phyloP scores from a whole-genome alignment of 1,139 yeast genomes.

The Yamadazyma sp. region DNA sequence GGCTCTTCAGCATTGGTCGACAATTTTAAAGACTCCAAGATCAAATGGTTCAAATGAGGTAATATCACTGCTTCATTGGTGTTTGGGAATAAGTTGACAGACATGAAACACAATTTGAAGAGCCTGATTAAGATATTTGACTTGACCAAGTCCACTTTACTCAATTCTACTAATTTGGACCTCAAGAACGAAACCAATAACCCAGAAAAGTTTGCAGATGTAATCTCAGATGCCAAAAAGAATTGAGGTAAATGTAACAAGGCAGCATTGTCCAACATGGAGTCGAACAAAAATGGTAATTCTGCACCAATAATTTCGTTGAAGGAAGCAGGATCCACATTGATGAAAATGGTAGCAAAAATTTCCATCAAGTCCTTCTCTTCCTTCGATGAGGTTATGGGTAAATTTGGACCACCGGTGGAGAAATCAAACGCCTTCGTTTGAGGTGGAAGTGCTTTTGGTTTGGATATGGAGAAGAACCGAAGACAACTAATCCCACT shows the following conservation, averaged over 20 bases:
- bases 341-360: constrained; percentile 90
- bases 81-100: constrained; percentile 87
- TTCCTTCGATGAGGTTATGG: constrained; percentile 85
- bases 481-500: constrained; percentile 83
- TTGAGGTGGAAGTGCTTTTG: constrained; percentile 34
- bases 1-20: constrained; percentile 94
- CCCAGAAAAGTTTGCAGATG: constrained; percentile 93
- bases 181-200: constrained; percentile 74
- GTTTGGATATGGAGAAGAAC: constrained; percentile 65
- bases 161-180: constrained; percentile 72
- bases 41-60: constrained; percentile 83
- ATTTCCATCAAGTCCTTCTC: constrained; percentile 96
- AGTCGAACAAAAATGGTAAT: constrained; percentile 72
- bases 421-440: constrained; percentile 62
- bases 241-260: constrained; percentile 90
- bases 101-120: constrained; percentile 92
- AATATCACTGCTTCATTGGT: constrained; percentile 83
- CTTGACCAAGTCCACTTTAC: constrained; percentile 75
- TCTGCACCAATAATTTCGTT: constrained; percentile 88
- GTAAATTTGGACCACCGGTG: constrained; percentile 73
- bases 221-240: constrained; percentile 88
- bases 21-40: constrained; percentile 73
- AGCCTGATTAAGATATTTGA: constrained; percentile 81
- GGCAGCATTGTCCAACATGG: constrained; percentile 84
- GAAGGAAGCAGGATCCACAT: constrained; percentile 92